A percentile compares a stretch with the other conserved stretches of the same genome.
Evolutionary conservation across 1,139 yeast species (phyloP).

Genomic region (Suhomyces coccinellae): DNA sequence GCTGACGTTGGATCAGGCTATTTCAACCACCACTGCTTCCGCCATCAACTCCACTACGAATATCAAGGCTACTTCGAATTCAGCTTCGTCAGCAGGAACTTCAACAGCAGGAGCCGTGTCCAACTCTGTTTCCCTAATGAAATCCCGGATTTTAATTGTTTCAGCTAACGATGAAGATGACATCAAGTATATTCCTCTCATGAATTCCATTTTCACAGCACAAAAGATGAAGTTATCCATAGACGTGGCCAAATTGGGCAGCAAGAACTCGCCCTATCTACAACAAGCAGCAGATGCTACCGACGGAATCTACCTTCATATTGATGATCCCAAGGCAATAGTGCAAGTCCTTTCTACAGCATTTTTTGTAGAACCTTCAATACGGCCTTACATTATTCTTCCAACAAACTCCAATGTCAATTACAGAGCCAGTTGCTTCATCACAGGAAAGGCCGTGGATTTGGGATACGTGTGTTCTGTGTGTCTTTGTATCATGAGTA

Average conservation of each 20-base stretch:
- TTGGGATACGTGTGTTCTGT: constrained; percentile 95
- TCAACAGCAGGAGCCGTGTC: constrained; percentile 19
- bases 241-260: constrained; percentile 84
- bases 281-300: constrained; percentile 98
- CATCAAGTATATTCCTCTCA: constrained; percentile 83
- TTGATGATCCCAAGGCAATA: constrained; percentile 74
- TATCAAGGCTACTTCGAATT: constrained; percentile 15
- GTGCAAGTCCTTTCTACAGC: constrained; percentile 67
- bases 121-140: constrained; percentile 42
- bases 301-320: constrained; percentile 79
- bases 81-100: constrained; percentile 12
- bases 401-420: constrained; percentile 89
- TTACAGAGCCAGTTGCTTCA: constrained; percentile 91
- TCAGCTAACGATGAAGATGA: constrained; percentile 78
- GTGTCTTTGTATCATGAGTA: constrained; percentile 79
- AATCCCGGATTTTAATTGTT: constrained; percentile 71
- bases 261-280: constrained; percentile 69
- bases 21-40: constrained; percentile 49
- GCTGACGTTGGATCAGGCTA: constrained; percentile 51
- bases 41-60: constrained; percentile 46
- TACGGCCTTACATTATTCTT: constrained; percentile 69
- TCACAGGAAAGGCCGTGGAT: constrained; percentile 86
- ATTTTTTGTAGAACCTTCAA: constrained; percentile 78
- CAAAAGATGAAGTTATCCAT: constrained; percentile 88
- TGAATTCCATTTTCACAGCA: constrained; percentile 96